These are phyloP conservation scores for Medicago truncatula DNA, from an alignment of 306 rosid genomes.

Conservation along the genomic window DNA sequence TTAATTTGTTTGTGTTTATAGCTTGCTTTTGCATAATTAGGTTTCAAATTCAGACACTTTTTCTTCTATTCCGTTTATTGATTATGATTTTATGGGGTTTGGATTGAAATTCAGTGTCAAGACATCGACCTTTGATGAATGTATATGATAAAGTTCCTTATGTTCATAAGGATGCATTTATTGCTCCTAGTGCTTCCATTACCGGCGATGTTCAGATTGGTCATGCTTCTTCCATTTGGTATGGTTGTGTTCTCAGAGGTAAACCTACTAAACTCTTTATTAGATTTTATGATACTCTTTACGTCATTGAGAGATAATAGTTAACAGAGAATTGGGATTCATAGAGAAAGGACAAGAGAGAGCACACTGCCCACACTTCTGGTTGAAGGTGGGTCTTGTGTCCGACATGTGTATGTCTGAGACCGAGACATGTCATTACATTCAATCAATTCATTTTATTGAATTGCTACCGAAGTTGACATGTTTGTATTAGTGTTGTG, in stretches of 20 bases:
- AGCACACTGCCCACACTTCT: too few species aligned
- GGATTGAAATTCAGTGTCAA: conserved; percentile 57
- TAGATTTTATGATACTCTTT: not conserved
- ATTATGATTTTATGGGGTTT: not conserved
- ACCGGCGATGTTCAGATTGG: conserved; percentile 83
- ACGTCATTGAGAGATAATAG: too few species aligned
- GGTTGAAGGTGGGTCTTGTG: too few species aligned
- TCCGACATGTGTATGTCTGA: too few species aligned
- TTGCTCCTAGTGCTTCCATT: conserved; percentile 90
- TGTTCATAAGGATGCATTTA: conserved; percentile 84
- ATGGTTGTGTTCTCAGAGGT: conserved; percentile 97
- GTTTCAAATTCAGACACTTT: not conserved
- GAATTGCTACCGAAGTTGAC: too few species aligned
- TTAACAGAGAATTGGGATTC: too few species aligned
- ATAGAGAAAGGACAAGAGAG: too few species aligned
- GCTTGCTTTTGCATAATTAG: conserved; percentile 10
- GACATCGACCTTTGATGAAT: conserved; percentile 96
- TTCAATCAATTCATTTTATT: too few species aligned
- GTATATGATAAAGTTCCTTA: conserved; percentile 72
- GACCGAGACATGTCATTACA: too few species aligned
- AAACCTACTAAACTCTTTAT: conserved; percentile 20
- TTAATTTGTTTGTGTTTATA: not conserved
- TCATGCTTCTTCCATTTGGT: conserved; percentile 85
- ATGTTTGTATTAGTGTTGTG: too few species aligned
- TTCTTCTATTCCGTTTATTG: not conserved